These are phyloP conservation scores for Fraxinus paxiana DNA, from an alignment of 305 asterid genomes.

Conservation along the genomic window DNA sequence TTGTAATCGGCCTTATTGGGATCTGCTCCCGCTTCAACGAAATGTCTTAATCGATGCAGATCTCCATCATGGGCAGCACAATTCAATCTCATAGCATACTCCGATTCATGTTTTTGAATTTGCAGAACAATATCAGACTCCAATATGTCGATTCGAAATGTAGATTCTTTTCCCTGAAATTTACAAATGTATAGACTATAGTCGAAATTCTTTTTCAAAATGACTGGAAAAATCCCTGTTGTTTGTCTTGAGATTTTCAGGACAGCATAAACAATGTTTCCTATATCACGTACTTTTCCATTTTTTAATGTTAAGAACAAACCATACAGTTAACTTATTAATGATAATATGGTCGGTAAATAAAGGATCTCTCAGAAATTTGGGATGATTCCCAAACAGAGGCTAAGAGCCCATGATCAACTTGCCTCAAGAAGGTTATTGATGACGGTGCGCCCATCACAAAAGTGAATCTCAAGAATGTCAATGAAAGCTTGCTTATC, in stretches of 20 bases:
- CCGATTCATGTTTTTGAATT: slow-evolving; percentile 60
- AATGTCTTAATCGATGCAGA: slow-evolving; percentile 37
- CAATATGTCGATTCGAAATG: slow-evolving; percentile 36
- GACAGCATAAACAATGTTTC: background rate
- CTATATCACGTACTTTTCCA: background rate
- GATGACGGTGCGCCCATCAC: slow-evolving; percentile 51
- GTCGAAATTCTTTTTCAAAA: background rate
- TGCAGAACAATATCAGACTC: slow-evolving; percentile 44
- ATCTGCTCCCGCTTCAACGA: slow-evolving; percentile 61
- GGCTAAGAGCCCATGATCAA: background rate
- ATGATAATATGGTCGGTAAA: background rate
- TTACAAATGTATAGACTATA: background rate
- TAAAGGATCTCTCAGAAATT: background rate
- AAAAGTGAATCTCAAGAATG: slow-evolving; percentile 39
- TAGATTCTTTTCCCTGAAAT: slow-evolving; percentile 51
- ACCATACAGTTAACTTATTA: background rate
- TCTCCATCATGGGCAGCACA: slow-evolving; percentile 70
- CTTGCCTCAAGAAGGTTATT: slow-evolving; percentile 53
- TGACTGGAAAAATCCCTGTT: background rate
- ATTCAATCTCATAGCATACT: slow-evolving; percentile 59
- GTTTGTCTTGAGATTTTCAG: background rate
- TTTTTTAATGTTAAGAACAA: background rate
- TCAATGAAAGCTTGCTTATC: slow-evolving; percentile 49
- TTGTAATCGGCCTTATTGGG: slow-evolving; percentile 52
- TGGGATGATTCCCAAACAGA: background rate